Evolutionary conservation across 2,329 filamentous ascomycete genomes (phyloP).

Genomic region (Penicillium sp.): DNA sequence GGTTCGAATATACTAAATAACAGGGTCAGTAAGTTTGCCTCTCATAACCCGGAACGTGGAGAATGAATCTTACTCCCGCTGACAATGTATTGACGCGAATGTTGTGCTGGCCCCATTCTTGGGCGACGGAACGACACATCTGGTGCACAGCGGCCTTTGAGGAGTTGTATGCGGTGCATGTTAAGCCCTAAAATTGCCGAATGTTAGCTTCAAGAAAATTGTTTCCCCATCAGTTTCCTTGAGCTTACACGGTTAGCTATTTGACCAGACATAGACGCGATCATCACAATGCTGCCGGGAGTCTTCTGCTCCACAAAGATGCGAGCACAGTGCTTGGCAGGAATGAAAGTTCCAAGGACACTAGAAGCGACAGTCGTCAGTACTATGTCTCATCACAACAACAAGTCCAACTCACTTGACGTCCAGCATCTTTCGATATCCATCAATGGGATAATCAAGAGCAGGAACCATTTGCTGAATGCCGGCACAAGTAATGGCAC

Average conservation of each 20-base stretch:
- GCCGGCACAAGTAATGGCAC: conserved; percentile 51
- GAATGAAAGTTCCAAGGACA: conserved; percentile 40
- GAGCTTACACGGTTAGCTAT: conserved; percentile 60
- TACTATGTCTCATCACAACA: neutral
- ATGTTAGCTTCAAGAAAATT: neutral
- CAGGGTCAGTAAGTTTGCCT: neutral
- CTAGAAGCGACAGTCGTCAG: conserved; percentile 9
- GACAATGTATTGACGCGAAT: conserved; percentile 12
- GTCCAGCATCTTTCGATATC: conserved; percentile 38
- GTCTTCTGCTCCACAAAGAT: conserved; percentile 58
- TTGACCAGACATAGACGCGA: conserved; percentile 70
- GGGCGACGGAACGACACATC: neutral
- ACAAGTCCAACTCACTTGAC: conserved; percentile 28
- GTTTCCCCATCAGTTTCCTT: conserved; percentile 7
- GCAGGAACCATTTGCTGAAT: conserved; percentile 53
- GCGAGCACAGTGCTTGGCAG: conserved; percentile 34
- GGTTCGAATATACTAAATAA: neutral
- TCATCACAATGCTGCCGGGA: conserved; percentile 65
- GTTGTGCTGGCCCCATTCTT: conserved; percentile 3
- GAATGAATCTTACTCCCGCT: conserved; percentile 29
- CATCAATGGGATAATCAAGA: conserved; percentile 47
- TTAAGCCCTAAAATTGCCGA: conserved; percentile 47
- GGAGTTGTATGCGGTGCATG: neutral
- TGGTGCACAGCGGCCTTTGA: conserved; percentile 4
- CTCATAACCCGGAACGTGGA: neutral